Evolutionary conservation across 768 basidiomycete genomes (phyloP).

Genomic region (Neoboletus subvelutipes): DNA sequence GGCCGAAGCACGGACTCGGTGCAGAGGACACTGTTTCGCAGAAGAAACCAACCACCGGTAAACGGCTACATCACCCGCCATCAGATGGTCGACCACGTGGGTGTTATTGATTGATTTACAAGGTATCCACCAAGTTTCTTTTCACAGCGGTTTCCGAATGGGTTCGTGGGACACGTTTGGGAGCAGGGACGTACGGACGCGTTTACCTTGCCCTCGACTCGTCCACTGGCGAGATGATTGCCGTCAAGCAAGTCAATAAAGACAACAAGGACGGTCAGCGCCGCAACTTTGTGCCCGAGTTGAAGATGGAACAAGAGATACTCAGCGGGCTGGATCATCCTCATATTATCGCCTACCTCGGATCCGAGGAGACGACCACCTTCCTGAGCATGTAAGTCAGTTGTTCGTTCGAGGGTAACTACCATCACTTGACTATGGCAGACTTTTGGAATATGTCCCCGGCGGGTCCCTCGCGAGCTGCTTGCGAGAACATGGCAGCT

Average conservation of each 20-base stretch:
- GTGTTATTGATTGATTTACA: constrained; percentile 29
- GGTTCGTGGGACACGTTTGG: constrained; percentile 93
- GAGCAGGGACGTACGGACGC: constrained; percentile 90
- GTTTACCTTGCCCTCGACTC: constrained; percentile 95
- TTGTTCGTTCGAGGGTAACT: background rate
- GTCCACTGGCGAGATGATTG: constrained; percentile 94
- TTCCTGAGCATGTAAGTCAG: constrained; percentile 81
- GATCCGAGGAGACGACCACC: constrained; percentile 80
- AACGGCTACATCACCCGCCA: background rate
- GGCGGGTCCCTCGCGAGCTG: constrained; percentile 89
- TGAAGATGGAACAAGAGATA: constrained; percentile 90
- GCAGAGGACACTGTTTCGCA: background rate
- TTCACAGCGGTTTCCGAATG: constrained; percentile 81
- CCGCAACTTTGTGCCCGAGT: constrained; percentile 77
- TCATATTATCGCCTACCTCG: constrained; percentile 93
- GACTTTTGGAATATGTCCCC: constrained; percentile 96
- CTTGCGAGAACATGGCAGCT: constrained; percentile 83
- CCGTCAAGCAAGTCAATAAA: constrained; percentile 95
- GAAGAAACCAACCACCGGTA: background rate
- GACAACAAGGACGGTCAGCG: constrained; percentile 84
- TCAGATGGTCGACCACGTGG: constrained; percentile 53
- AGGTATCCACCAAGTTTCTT: constrained; percentile 9
- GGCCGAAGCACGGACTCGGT: background rate
- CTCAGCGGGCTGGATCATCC: constrained; percentile 92
- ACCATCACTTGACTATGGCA: constrained; percentile 31